A percentile compares a stretch with the other conserved stretches of the same genome.
These are phyloP conservation scores for Daldinia sp. DNA, from an alignment of 2,329 filamentous ascomycete genomes.

Conservation along the genomic window DNA sequence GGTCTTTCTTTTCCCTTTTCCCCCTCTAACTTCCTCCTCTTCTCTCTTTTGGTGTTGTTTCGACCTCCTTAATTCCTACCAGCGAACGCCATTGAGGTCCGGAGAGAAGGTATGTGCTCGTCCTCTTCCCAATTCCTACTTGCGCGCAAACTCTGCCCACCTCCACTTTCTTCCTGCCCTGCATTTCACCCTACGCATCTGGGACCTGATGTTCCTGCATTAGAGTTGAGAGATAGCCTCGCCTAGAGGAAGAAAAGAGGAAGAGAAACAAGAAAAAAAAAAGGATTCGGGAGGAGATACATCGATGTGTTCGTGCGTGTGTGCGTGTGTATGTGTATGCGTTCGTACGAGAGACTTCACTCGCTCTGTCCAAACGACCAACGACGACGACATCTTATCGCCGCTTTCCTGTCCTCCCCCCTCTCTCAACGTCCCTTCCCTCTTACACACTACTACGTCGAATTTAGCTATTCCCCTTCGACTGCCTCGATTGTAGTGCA, in stretches of 20 bases:
- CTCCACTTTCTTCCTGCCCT: conserved; percentile 37
- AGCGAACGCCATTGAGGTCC: conserved; percentile 43
- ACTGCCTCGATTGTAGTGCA: conserved; percentile 21
- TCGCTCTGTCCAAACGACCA: conserved; percentile 37
- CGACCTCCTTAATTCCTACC: conserved; percentile 49
- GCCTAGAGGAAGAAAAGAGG: conserved; percentile 23
- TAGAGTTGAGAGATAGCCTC: conserved; percentile 41
- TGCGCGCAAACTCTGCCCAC: conserved; percentile 41
- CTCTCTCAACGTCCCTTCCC: conserved; percentile 2
- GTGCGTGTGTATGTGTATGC: conserved; percentile 26
- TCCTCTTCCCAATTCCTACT: conserved; percentile 37
- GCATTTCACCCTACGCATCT: conserved; percentile 39
- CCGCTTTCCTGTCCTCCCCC: conserved; percentile 18
- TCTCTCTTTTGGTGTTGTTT: conserved; percentile 46
- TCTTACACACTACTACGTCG: conserved; percentile 21
- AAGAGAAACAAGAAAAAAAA: conserved; percentile 19
- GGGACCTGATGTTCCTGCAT: conserved; percentile 41
- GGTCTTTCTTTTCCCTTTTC: conserved; percentile 46
- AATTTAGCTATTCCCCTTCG: conserved; percentile 21
- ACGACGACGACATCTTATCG: conserved; percentile 36
- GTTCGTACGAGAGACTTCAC: conserved; percentile 31
- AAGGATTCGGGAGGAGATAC: conserved; percentile 12
- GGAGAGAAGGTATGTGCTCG: conserved; percentile 48
- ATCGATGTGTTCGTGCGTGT: conserved; percentile 30
- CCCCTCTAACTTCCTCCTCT: conserved; percentile 48